Base-by-base conservation (phyloP, 495 filamentous ascomycete genomes). In the Amorphotheca resinae region DNA sequence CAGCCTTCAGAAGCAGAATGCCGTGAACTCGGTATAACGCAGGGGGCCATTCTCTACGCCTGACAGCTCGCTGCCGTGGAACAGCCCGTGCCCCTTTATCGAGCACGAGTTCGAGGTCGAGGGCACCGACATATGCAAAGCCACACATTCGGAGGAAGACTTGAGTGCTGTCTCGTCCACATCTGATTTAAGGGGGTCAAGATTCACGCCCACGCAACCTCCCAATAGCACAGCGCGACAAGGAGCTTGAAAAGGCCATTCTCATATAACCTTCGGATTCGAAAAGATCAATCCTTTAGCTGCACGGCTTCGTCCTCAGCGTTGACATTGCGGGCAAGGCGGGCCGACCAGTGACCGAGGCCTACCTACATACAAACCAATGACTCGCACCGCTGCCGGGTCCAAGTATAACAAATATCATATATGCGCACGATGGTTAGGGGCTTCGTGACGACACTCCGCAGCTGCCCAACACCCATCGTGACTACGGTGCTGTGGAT, bases 401-500 rank as follows among this genome's bases (percentile, higher is more conserved):
- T 5, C 38, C 8, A 28, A 26, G 11, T 21, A 9, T 40, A 40
- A 25, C 31, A 14, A 33, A 33, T 20, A 5, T 37, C 33, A 25
- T n/a, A 22, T 45, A 45, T 45, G 33, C 42, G 42, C 42, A 34
- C 42, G 42, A 45, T 45, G 37, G n/a, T n/a, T n/a, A n/a, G 36
- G 31, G 31, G 21, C 15, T 37, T 14, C 9, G 17, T 39, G 30
- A 43, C 28, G 41, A 43, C 41, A 42, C 26, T 4, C 16, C 14
- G 40, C 25, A 35, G 33, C n/a, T n/a, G n/a, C n/a, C n/a, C n/a
- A n/a, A n/a, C n/a, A n/a, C n/a, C n/a, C n/a, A n/a, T n/a, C n/a
- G n/a, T n/a, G n/a, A n/a, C n/a, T n/a, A n/a, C n/a, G n/a, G n/a
- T n/a, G n/a, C n/a, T n/a, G n/a, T n/a, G n/a, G n/a, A n/a, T n/a